Percentiles rank a stretch among this genome's conserved stretches.
Conservation (phyloP, 306 rosid species). For the Neltuma alba region DNA sequence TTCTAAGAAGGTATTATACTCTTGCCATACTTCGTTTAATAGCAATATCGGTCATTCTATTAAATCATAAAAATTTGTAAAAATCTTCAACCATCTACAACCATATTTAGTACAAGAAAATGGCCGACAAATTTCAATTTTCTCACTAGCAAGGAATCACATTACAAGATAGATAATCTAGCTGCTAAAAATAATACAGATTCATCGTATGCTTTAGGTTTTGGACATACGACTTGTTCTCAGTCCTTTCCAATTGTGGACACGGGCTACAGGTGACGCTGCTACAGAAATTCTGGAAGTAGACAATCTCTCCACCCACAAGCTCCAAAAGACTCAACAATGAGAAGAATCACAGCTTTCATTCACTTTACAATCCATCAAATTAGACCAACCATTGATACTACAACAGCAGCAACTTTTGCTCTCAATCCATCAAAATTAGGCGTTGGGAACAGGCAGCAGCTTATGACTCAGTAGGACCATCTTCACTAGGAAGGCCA, state of each 20-base stretch:
- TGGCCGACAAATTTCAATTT: constrained; percentile 27
- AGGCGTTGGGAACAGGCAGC: neutral
- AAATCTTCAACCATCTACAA: neutral
- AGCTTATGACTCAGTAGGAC: constrained; percentile 50
- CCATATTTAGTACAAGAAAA: constrained; percentile 1
- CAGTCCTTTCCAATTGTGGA: constrained; percentile 34
- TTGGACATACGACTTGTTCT: constrained; percentile 34
- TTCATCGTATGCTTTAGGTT: constrained; percentile 35
- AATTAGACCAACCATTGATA: constrained; percentile 32
- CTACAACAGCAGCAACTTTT: constrained; percentile 40
- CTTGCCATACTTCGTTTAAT: neutral
- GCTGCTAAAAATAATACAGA: constrained; percentile 14
- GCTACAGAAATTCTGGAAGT: constrained; percentile 47
- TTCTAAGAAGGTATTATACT: neutral
- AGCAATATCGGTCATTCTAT: neutral
- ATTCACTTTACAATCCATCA: constrained; percentile 39
- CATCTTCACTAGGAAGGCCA: constrained; percentile 69
- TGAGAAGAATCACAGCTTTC: constrained; percentile 42
- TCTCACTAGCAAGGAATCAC: constrained; percentile 41
- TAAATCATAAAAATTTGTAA: neutral
- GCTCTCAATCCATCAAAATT: constrained; percentile 16
- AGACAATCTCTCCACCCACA: constrained; percentile 33
- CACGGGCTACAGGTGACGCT: constrained; percentile 36
- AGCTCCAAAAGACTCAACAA: constrained; percentile 32
- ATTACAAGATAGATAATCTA: constrained; percentile 42